Evolutionary conservation across 106 monocot genomes (phyloP), one percentile per base, ranked within the genome.

Genomic region (Narthecium ossifragum): DNA sequence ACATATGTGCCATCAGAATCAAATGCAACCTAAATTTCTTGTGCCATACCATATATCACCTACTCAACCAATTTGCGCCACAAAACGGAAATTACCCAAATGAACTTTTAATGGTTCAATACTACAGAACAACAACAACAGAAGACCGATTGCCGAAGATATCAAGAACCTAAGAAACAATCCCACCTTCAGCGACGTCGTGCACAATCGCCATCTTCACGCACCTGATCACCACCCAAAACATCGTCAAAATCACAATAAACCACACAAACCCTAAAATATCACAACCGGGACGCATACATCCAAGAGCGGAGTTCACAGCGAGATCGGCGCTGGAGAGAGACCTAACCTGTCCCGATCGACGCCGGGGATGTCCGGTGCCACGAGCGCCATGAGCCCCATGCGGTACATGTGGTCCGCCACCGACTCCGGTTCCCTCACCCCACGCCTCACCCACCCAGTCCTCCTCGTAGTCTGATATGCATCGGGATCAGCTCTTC

Each of bases 371-470:
- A 71, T 37, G 32, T 88, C 73, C n/a, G 52, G 34, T 25, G 80
- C 82, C 31, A 86, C 49, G 59, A 94, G 73, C 8, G 85, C 85
- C 93, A 96, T 96, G 53, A 96, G 49, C 29, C 86, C 73, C 94
- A 96, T 96, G 50, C 94, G 73, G 72, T 96, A 90, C 94, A 96
- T 96, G 83, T 96, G 94, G 62, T 96, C 94, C 39, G 90, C 94
- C 41, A 96, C 73, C 27, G 94, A 96, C 78, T 96, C 94, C 26
- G 94, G 86, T 15, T 66, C 90, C 29, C 60, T 58, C 55, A 96
- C 78, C 17, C 78, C 90, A n/a, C 73, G 74, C 51, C 50, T 70
- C 55, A 96, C 72, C 90, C 94, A 96, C 17, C 94, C 94, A 9
- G 80, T 69, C 71, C 94, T 80, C 75, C 90, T 96, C 72, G 90